phyloP scores from a whole-genome alignment of 2,329 filamentous ascomycete genomes.

The Hymenoscyphus fructigenus region DNA sequence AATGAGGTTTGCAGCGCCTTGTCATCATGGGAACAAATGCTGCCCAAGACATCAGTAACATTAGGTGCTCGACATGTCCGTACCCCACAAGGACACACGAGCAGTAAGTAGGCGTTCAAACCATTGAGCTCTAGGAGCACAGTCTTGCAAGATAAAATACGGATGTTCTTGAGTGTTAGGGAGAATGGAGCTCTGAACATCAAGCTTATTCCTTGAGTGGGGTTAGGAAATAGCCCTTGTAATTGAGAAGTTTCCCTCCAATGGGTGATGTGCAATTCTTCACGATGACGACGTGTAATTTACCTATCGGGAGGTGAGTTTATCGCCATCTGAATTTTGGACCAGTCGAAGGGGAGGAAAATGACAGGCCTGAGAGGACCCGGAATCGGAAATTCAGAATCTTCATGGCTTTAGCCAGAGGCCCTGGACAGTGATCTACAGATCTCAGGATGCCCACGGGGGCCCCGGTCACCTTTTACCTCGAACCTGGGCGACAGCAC shows the following conservation, averaged over 20 bases:
- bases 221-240: background rate
- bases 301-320: conserved; percentile 22
- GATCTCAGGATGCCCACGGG: conserved; percentile 19
- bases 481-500: background rate
- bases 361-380: conserved; percentile 8
- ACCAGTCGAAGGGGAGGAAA: conserved; percentile 1
- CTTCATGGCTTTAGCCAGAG: conserved; percentile 14
- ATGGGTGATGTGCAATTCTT: background rate
- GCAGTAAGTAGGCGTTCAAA: no score
- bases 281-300: conserved; percentile 3
- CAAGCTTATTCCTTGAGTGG: conserved; percentile 26
- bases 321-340: conserved; percentile 5
- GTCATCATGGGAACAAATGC: conserved; percentile 1
- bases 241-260: background rate
- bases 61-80: no score
- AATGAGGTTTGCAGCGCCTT: background rate
- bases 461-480: background rate
- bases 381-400: conserved; percentile 6
- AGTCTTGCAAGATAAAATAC: background rate
- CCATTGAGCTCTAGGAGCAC: no score
- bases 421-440: conserved; percentile 21
- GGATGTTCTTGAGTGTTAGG: background rate
- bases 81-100: no score
- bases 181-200: conserved; percentile 20
- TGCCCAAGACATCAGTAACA: background rate